A percentile compares a stretch with the other conserved stretches of the same genome.
These are phyloP conservation scores for Yamagishiella unicocca DNA, from an alignment of 139 green algal species.

Conservation along the genomic window DNA sequence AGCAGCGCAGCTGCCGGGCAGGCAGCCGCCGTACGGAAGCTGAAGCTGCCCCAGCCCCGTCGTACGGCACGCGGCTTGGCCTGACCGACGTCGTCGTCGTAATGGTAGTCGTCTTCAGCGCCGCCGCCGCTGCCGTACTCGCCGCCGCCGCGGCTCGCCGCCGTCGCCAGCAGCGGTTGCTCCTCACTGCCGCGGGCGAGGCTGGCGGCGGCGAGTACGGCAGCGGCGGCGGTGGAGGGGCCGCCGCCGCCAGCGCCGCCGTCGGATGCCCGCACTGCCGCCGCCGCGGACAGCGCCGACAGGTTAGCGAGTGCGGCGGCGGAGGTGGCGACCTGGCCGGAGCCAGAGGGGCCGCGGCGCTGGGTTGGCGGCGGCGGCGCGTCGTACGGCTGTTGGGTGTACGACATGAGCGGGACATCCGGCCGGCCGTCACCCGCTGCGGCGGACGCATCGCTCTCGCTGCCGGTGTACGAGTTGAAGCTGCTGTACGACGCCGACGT, in stretches of 20 bases:
- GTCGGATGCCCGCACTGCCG: too few species aligned
- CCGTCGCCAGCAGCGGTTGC: constrained; percentile 5
- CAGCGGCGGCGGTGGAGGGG: background rate
- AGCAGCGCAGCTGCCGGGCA: constrained; percentile 16
- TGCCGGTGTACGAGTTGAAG: background rate
- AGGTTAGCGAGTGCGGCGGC: too few species aligned
- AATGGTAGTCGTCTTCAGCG: background rate
- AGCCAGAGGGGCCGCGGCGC: too few species aligned
- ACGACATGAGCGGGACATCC: too few species aligned
- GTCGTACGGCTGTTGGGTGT: too few species aligned
- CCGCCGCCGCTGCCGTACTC: background rate
- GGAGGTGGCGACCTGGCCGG: too few species aligned
- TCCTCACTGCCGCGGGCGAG: background rate
- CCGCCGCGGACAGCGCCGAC: background rate
- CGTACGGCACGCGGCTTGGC: background rate
- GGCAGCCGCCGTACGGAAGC: background rate
- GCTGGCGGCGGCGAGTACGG: background rate
- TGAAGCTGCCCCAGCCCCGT: background rate
- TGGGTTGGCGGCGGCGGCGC: too few species aligned
- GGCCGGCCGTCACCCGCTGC: too few species aligned
- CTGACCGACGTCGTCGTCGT: background rate
- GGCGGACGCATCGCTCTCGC: background rate
- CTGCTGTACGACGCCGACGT: background rate
- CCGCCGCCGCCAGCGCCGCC: background rate
- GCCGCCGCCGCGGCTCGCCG: background rate